Conservation (phyloP, 108 stramenopile genomes). For the Skeletonema tropicum region DNA sequence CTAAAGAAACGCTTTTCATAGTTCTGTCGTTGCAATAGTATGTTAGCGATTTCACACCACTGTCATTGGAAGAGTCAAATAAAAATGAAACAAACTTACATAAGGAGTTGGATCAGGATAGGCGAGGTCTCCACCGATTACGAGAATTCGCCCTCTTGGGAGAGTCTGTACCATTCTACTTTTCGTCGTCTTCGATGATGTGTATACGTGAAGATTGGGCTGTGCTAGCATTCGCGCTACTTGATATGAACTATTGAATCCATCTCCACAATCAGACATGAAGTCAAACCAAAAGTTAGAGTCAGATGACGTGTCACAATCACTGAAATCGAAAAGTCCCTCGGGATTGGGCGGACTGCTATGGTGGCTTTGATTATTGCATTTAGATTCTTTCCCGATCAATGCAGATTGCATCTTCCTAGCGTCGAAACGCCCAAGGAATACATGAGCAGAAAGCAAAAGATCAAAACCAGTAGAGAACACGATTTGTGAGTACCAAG, state of each 20-base stretch:
- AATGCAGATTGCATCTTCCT: conserved; percentile 61
- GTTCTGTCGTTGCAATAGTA: not conserved
- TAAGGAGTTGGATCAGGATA: conserved; percentile 60
- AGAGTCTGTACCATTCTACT: conserved; percentile 21
- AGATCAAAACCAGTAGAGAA: conserved; percentile 41
- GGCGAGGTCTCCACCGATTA: conserved; percentile 71
- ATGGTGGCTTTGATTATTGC: not conserved
- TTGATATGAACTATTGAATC: conserved; percentile 68
- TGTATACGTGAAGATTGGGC: conserved; percentile 46
- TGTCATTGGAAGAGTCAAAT: not conserved
- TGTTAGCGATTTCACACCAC: not conserved
- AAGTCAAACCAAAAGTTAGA: conserved; percentile 67
- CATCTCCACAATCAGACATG: conserved; percentile 68
- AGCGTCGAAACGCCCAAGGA: conserved; percentile 68
- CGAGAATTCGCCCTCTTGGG: conserved; percentile 59
- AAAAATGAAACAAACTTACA: not conserved
- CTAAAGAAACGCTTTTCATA: conserved; percentile 66
- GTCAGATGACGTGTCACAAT: not conserved
- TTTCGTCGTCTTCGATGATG: conserved; percentile 14
- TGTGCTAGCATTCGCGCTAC: conserved; percentile 62
- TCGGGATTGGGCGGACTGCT: not conserved
- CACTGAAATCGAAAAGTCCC: conserved; percentile 51
- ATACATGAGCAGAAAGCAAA: conserved; percentile 57
- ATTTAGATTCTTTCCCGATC: conserved; percentile 13
- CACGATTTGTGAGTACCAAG: conserved; percentile 61